Evolutionary conservation across 768 basidiomycete species (phyloP), one percentile per base, ranked within the genome.

Genomic region (Rhodotorula sphaerocarpa): DNA sequence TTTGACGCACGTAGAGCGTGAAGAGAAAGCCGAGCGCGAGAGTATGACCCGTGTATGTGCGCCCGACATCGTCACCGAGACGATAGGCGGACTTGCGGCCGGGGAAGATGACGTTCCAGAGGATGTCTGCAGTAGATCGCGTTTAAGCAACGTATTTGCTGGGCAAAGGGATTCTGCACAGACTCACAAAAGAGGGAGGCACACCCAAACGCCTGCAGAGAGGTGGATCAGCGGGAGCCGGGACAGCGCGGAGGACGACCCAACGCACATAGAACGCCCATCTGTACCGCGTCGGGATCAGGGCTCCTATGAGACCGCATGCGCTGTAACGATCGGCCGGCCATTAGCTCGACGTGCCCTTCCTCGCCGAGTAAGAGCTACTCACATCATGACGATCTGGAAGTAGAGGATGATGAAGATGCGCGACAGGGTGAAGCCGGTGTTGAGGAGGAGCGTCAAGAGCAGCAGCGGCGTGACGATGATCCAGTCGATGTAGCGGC

Each of bases 351-450:
- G n/a, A n/a, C n/a, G n/a, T n/a, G n/a, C n/a, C n/a, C n/a, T n/a
- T n/a, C 33, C 23, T 14, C 6, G 14, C 2, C 11, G 42, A 34
- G 44, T 14, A 15, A 21, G 14, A 30, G 12, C 12, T 11, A 23
- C 48, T 21, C 44, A 58, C 36, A 45, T 46, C 42, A 36, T 48
- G 50, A 53, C 33, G 7, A 58, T 2, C 28, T 39, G 46, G 25
- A 50, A 28, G 66, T 52, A 57, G 46, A 61, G 42, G 27, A 55
- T 16, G 59, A 56, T 21, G 67, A 64, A 57, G 36, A 54, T 31
- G 50, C 56, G 46, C 44, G 64, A 50, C 31, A 63, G 57, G 23
- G 52, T 28, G 39, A 67, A 54, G 23, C 53, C 53, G 20, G 59
- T 51, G 28, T 16, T 41, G 45, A 67, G 48, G 9, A 30, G n/a